Base-by-base conservation (phyloP, 345 rosid genomes). In the Murraya paniculata region DNA sequence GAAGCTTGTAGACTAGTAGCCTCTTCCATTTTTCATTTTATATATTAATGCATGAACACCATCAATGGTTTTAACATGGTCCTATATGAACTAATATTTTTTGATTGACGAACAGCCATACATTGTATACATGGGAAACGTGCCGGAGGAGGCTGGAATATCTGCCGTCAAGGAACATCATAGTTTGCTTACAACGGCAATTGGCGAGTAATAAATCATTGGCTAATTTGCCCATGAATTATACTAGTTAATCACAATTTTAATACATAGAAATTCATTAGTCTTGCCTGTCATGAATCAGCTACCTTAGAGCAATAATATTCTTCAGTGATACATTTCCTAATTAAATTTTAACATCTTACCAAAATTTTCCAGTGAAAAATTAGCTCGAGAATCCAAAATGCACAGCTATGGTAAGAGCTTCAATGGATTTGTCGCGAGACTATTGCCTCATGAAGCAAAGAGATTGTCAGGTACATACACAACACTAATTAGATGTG, bases 101-200 rank as follows among this genome's bases (percentile, higher is more conserved):
- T n/a, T 67, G 4, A 80, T 30, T 30, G 28, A 62, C 68, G 18
- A 28, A 79, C 85, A 94, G 98, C 81, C 91, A 48, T 90, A 91
- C 81, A 94, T 94, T 65, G 88, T 92, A 7, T 94, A 94, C 85
- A 90, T 94, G 96, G 98, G 98, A 82, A 96, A 86, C 24, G 45
- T 66, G 9, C 73, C 86, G 5, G 82, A 60, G 5, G 82, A 60
- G 25, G 73, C 73, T 13, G 72, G 41, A 66, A 71, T 68, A 59
- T 71, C 82, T 9, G 45, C 78, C 5, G 53, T 71, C n/a, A 74
- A 85, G 6, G 70, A 80, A 31, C 96, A 94, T 86, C 86, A 89
- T 71, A 78, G 27, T 80, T 84, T 94, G 81, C 91, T 94, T 45
- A 8, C 48, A 9, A 74, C 79, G 1, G 86, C 85, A 7, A 81